Evolutionary conservation across 768 basidiomycete genomes (phyloP), one percentile per base, ranked within the genome.

Genomic region (Naganishia onofrii): DNA sequence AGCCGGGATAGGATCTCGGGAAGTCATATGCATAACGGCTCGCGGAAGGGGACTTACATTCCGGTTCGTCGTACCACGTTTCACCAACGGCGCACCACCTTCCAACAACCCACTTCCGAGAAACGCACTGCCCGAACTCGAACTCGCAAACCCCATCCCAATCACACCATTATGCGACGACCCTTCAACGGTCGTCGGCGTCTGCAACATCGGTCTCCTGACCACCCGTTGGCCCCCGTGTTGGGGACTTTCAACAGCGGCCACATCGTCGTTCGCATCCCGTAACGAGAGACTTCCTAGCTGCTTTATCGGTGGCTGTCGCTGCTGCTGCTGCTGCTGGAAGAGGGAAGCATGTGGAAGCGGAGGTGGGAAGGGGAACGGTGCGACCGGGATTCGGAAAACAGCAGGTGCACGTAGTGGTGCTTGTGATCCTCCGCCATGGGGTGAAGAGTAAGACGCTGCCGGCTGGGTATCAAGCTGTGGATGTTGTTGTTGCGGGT

Each of bases 371-470:
- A 26, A 63, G 3, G 60, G 60, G 26, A 63, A 72, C 2, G 79
- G 79, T 0, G 79, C 78, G 28, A 77, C 74, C 0, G 79, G 79
- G 65, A 80, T 78, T 17, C 75, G 73, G 44, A 74, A 76, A 29
- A 78, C 71, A 21, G 75, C 69, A 21, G 79, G 79, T 12, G 79
- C 80, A 23, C 77, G 75, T 60, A 80, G 78, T 3, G 79, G 78
- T 3, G 79, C 78, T 21, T 74, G 73, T 29, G 73, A 74, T n/a
- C 32, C 42, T 42, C 42, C 42, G 8, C 42, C 42, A 36, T 7
- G 9, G 42, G 9, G 9, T 42, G 42, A 42, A 15, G 13, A 36
- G 34, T 52, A 51, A 17, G 4, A 21, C 13, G 31, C n/a, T n/a
- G n/a, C n/a, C 10, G 9, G 21, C 21, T 36, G 52, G 32, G 67